Evolutionary conservation across 2,329 filamentous ascomycete genomes (phyloP).

Genomic region (Tolypocladium capitatum): DNA sequence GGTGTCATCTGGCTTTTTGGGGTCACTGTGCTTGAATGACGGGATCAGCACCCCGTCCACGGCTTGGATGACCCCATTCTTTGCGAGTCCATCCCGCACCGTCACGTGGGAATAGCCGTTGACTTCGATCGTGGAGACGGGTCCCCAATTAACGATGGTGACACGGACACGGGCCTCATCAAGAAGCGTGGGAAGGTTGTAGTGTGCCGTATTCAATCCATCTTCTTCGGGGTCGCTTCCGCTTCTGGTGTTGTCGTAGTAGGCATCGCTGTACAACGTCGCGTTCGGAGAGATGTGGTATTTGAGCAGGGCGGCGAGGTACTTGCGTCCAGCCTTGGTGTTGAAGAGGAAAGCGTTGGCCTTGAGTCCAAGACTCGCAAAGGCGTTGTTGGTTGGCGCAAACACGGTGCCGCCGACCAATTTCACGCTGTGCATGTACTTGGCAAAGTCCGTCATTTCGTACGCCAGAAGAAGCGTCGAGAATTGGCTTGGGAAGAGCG

Average conservation of each 20-base stretch:
- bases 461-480: constrained; percentile 67
- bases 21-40: constrained; percentile 36
- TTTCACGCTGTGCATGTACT: constrained; percentile 40
- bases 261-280: constrained; percentile 74
- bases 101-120: constrained; percentile 59
- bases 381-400: constrained; percentile 71
- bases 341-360: constrained; percentile 79
- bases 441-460: constrained; percentile 57
- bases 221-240: constrained; percentile 13
- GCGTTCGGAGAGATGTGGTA: constrained; percentile 65
- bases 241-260: constrained; percentile 36
- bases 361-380: constrained; percentile 54
- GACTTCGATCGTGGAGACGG: constrained; percentile 57
- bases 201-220: constrained; percentile 29
- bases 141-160: constrained; percentile 56
- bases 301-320: constrained; percentile 62
- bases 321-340: constrained; percentile 57
- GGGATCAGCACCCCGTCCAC: constrained; percentile 63
- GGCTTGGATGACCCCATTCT: constrained; percentile 74
- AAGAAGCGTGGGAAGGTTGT: constrained; percentile 63
- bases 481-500: constrained; percentile 62
- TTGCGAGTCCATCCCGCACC: constrained; percentile 56
- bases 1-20: constrained; percentile 1
- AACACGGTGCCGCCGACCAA: constrained; percentile 62
- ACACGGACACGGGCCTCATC: constrained; percentile 52